phyloP scores from a whole-genome alignment of 108 stramenopile species.

The Stephanodiscus triporus region DNA sequence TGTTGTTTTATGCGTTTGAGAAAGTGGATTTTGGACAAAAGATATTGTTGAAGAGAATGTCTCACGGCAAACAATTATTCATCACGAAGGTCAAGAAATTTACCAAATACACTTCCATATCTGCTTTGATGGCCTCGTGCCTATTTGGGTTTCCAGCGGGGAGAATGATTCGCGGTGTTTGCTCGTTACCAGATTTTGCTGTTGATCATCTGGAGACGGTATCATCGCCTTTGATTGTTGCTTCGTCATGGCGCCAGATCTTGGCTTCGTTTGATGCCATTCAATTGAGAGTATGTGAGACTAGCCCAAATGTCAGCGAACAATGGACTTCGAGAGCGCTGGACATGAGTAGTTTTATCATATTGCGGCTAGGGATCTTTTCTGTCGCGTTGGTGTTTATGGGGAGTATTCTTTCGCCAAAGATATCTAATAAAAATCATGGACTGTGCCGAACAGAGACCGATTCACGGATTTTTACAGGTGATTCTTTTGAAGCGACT shows the following conservation, averaged over 20 bases:
- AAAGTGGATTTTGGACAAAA: slow-evolving; percentile 46
- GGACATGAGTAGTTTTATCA: slow-evolving; percentile 25
- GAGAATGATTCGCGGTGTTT: slow-evolving; percentile 1
- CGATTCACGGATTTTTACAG: background rate
- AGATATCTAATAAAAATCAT: slow-evolving; percentile 18
- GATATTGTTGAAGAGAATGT: slow-evolving; percentile 34
- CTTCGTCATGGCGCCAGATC: background rate
- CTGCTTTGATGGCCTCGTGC: background rate
- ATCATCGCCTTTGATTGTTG: background rate
- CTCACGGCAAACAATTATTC: slow-evolving; percentile 32
- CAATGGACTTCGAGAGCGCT: slow-evolving; percentile 23
- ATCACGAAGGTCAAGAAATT: slow-evolving; percentile 28
- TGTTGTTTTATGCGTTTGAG: slow-evolving; percentile 38
- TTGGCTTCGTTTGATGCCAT: background rate
- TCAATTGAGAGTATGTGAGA: slow-evolving; percentile 8
- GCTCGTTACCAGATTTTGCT: background rate
- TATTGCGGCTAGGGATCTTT: slow-evolving; percentile 33
- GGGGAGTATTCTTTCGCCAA: slow-evolving; percentile 36
- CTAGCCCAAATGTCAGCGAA: background rate
- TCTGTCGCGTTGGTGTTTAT: slow-evolving; percentile 30
- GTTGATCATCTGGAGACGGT: background rate
- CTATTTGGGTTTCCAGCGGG: background rate
- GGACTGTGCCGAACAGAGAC: background rate
- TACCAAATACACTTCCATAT: slow-evolving; percentile 18
- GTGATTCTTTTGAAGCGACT: too few species aligned